Percentiles rank a stretch among this genome's conserved stretches.
phyloP scores from a whole-genome alignment of 306 rosid species.

The Phaseolus lunatus region DNA sequence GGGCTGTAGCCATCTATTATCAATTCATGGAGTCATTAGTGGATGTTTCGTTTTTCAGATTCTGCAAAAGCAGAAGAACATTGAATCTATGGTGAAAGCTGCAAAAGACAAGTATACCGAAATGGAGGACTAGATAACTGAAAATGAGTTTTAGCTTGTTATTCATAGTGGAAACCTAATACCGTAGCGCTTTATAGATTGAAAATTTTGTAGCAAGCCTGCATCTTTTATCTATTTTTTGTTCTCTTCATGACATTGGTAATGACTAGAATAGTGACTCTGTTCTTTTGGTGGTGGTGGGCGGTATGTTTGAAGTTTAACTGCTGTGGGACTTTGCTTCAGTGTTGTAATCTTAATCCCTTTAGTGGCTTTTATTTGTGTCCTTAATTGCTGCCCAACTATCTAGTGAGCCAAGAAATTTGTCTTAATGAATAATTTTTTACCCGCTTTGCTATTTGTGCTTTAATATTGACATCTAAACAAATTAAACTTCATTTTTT shows the following conservation, averaged over 20 bases:
- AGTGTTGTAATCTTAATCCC: slow-evolving; percentile 29
- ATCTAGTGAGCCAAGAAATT: neutral
- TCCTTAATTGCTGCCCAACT: slow-evolving; percentile 14
- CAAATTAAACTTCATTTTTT: neutral
- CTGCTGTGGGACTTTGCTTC: neutral
- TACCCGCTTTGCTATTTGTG: neutral
- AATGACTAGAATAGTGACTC: neutral
- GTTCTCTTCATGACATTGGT: neutral
- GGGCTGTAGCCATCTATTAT: slow-evolving; percentile 56
- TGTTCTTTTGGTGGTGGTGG: neutral
- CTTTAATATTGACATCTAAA: neutral
- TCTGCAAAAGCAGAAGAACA: slow-evolving; percentile 25
- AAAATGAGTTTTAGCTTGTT: slow-evolving; percentile 27
- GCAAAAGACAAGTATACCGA: slow-evolving; percentile 1
- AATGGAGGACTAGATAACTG: slow-evolving; percentile 10
- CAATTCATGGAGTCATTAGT: slow-evolving; percentile 21
- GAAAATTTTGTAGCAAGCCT: slow-evolving; percentile 35
- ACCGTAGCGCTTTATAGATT: neutral
- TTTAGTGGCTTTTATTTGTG: slow-evolving; percentile 6
- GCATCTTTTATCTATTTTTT: slow-evolving; percentile 11
- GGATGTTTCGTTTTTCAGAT: neutral
- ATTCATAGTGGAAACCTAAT: neutral
- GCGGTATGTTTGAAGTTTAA: neutral
- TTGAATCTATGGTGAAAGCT: neutral
- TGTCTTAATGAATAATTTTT: neutral